Percentiles rank a stretch among this genome's conserved stretches.
Evolutionary conservation across 768 basidiomycete species (phyloP).

Genomic region (Hypholoma fasciculare): DNA sequence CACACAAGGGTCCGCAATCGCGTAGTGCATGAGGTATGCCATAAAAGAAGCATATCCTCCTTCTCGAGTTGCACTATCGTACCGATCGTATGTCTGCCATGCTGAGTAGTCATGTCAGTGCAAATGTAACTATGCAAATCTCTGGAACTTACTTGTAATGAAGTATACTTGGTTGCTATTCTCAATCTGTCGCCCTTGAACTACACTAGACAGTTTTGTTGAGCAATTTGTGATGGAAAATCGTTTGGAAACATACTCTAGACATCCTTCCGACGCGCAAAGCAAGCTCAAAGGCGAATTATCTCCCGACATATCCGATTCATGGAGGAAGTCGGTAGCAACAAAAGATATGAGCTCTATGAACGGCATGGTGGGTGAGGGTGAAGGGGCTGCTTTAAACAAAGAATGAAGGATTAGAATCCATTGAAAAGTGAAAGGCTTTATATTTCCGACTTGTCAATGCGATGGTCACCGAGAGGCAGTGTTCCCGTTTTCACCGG

Average conservation of each 20-base stretch:
- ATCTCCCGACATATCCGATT: not conserved
- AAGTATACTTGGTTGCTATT: conserved; percentile 1
- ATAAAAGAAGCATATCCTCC: conserved; percentile 1
- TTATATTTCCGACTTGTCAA: not conserved
- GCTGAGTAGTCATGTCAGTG: not conserved
- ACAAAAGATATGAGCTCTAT: conserved; percentile 2
- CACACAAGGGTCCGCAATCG: not conserved
- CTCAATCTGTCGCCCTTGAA: conserved; percentile 5
- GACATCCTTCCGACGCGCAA: not conserved
- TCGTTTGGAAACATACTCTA: not conserved
- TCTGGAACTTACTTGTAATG: not conserved
- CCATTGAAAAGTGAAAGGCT: not conserved
- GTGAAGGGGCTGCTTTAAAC: too few relatives aligned
- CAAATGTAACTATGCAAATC: not conserved
- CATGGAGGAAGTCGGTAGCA: not conserved
- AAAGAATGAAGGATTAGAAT: too few relatives aligned
- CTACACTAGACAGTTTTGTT: not conserved
- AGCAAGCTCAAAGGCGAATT: not conserved
- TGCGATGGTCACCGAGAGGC: not conserved
- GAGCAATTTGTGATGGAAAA: too few relatives aligned
- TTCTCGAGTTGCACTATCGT: not conserved
- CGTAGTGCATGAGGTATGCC: not conserved
- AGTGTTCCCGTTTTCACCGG: not conserved
- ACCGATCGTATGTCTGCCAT: conserved; percentile 1
- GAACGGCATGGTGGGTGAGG: not conserved